Percentiles rank a stretch among this genome's conserved stretches.
Conservation (phyloP, 148 eudicot genomes). For the Pharnaceum exiguum region DNA sequence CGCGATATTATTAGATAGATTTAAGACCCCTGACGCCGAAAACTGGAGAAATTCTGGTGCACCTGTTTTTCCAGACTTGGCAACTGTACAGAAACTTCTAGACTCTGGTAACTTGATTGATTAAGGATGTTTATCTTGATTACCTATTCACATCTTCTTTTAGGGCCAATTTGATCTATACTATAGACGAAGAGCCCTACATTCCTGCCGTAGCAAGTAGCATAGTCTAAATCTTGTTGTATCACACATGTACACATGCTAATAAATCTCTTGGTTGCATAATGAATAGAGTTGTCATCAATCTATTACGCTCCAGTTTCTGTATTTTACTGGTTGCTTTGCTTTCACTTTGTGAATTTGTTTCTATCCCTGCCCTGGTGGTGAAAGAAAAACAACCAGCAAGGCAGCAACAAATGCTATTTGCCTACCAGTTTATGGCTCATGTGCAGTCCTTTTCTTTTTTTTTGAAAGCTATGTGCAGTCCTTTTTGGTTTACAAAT, state of each 20-base stretch:
- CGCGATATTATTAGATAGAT: conserved; percentile 77
- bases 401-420: no score
- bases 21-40: conserved; percentile 74
- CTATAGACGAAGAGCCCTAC: no score
- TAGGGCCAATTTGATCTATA: neutral
- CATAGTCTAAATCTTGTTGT: conserved; percentile 1
- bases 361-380: no score
- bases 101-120: conserved; percentile 32
- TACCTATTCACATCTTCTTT: no score
- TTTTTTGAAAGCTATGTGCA: no score
- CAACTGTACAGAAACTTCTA: conserved; percentile 56
- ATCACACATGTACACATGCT: neutral
- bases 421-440: no score
- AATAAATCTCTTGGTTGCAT: neutral
- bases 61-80: conserved; percentile 70
- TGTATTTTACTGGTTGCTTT: neutral
- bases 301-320: neutral
- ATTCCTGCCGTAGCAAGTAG: no score
- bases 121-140: neutral
- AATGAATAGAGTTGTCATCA: neutral
- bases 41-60: conserved; percentile 82
- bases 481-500: no score
- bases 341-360: neutral
- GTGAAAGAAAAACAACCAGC: no score
- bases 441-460: no score